Percentiles rank a stretch among this genome's conserved stretches.
Conservation (phyloP, 2,329 filamentous ascomycete genomes). For the Colletotrichum horii region DNA sequence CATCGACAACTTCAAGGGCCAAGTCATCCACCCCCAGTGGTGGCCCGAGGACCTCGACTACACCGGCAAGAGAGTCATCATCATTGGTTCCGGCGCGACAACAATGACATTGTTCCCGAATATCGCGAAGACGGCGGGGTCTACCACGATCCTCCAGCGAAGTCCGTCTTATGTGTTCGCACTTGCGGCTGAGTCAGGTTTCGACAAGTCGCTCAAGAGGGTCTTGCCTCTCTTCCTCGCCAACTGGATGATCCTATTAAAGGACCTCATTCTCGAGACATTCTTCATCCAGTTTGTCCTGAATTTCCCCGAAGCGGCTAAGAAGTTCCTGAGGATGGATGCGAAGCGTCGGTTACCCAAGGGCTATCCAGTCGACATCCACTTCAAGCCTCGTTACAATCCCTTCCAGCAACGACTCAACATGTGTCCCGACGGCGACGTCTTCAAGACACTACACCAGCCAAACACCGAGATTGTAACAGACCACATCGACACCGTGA, state of each 20-base stretch:
- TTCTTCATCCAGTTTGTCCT: conserved; percentile 56
- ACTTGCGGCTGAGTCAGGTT: conserved; percentile 45
- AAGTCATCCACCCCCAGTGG: conserved; percentile 73
- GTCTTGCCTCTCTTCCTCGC: conserved; percentile 54
- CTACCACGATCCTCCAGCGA: conserved; percentile 82
- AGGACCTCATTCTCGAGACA: conserved; percentile 50
- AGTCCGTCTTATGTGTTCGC: conserved; percentile 74
- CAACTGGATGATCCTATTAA: conserved; percentile 52
- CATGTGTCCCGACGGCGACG: conserved; percentile 63
- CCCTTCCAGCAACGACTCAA: conserved; percentile 81
- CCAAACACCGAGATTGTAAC: conserved; percentile 55
- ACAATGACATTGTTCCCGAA: conserved; percentile 78
- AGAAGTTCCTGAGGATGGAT: conserved; percentile 47
- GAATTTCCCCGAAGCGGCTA: conserved; percentile 55
- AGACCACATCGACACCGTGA: conserved; percentile 57
- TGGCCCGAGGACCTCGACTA: conserved; percentile 76
- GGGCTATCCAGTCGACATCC: conserved; percentile 58
- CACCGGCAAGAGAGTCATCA: conserved; percentile 68
- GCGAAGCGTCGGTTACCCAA: conserved; percentile 58
- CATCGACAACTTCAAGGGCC: conserved; percentile 69
- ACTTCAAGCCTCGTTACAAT: conserved; percentile 69
- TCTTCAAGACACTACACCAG: conserved; percentile 53
- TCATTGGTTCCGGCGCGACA: conserved; percentile 82
- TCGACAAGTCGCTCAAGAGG: conserved; percentile 41
- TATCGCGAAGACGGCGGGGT: conserved; percentile 66